Evolutionary conservation across 495 filamentous ascomycete species (phyloP), one percentile per base, ranked within the genome.

Genomic region (Stereocaulon alpinum): DNA sequence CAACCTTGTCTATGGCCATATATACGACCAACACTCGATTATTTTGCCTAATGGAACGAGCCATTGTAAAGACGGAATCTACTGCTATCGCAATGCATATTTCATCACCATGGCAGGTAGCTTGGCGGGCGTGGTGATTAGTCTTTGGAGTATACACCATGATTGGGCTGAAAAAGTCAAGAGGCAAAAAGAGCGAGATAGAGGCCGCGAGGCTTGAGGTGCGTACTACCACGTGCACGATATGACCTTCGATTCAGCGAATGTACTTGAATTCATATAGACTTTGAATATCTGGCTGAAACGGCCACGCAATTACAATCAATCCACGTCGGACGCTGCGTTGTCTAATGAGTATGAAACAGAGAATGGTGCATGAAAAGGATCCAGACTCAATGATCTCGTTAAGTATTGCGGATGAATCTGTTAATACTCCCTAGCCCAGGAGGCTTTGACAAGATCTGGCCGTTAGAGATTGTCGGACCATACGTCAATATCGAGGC

Each of bases 31-130:
- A 18, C 90, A 96, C 70, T 89, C 81, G 47, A 73, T 84, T 45
- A 69, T 87, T n/a, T 76, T 78, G 10, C 74, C 72, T 0, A 78
- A 85, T 51, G 91, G 89, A 10, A 83, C 86, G 53, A 74, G 84
- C 42, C 77, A 82, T n/a, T 96, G 92, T 64, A 73, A 72, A 3
- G 86, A 93, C 56, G 93, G 93, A 2, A 69, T 93, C 49, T 73
- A 77, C 49, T 97, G 92, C 72, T 97, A 96, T 72, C 74, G 76
- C 41, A 72, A 81, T 15, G 91, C 92, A 3, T 97, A 96, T 66
- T 84, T 78, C 59, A 77, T 92, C 43, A 96, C 92, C n/a, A 78
- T 94, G 24, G 76, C 79, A 37, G 84, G 87, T 0, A 91, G 87
- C 54, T 64, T 87, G 15, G 62, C 86, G 4, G 93, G 86, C 2